Conservation (phyloP, 179 eudicot species). For the Nepenthes alata region DNA sequence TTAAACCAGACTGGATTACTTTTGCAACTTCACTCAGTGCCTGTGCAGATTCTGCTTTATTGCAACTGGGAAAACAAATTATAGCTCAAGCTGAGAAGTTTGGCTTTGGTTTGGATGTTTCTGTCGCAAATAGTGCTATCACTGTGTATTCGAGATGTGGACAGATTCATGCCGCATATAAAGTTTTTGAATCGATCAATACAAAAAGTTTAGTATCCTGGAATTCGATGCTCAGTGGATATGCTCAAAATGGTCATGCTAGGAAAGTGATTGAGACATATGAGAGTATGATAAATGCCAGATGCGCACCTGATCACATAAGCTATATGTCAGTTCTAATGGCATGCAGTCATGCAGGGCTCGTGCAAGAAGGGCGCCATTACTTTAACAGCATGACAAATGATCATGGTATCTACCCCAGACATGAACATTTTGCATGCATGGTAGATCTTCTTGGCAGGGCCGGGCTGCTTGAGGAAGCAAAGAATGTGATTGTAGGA, state of each 20-base stretch:
- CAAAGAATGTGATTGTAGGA: conserved; percentile 25
- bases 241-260: conserved; percentile 47
- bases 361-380: conserved; percentile 28
- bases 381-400: conserved; percentile 34
- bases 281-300: conserved; percentile 22
- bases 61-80: conserved; percentile 41
- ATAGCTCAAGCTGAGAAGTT: conserved; percentile 36
- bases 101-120: conserved; percentile 24
- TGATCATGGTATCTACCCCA: conserved; percentile 20
- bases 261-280: conserved; percentile 30
- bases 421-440: conserved; percentile 50
- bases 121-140: conserved; percentile 37
- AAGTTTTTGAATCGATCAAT: conserved; percentile 22
- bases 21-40: conserved; percentile 35
- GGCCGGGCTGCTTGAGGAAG: conserved; percentile 45
- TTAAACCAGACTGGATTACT: conserved; percentile 32
- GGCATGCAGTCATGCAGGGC: conserved; percentile 58
- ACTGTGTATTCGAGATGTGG: conserved; percentile 56
- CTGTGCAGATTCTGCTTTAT: conserved; percentile 47
- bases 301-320: conserved; percentile 35
- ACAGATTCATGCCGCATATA: conserved; percentile 34
- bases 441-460: conserved; percentile 55
- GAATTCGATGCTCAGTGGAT: conserved; percentile 48
- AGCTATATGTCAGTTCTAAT: conserved; percentile 42
- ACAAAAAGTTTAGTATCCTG: conserved; percentile 37